Base-by-base conservation (phyloP, 805 yeast genomes). In the Ogataea ganodermae region DNA sequence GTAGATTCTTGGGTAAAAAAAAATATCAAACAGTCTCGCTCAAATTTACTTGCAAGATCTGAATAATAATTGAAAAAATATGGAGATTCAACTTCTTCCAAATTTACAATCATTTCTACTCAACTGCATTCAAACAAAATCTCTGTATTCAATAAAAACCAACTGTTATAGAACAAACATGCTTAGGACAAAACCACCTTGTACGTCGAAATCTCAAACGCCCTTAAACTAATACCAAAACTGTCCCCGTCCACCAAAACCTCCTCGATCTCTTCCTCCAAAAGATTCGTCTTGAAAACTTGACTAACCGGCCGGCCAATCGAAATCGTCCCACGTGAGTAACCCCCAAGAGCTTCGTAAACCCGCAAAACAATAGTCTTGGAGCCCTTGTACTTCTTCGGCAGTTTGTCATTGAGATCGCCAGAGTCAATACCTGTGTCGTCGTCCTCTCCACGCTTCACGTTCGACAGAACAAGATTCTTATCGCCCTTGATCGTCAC, bases 361-460 rank as follows among this genome's bases (percentile, higher is more conserved):
- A 89, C 76, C 57, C 98, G 79, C 24, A 87, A 71, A 21, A 91
- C 73, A 22, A 89, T 69, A 8, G 83, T 76, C 55, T 74, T 75
- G 42, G 71, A 67, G 7, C 76, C 78, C 27, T 63, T 59, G 44
- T 67, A 64, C 38, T 73, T 72, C 36, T 76, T 72, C 8, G 83
- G 79, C 27, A 61, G 62, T 8, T 44, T 36, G 7, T 31, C 32
- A 39, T 52, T 44, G n/a, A 52, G 21, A 56, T 61, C 59, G 3
- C 52, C 55, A 46, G 80, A 78, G 16, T 60, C 49, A 26, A 61
- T 57, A 16, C 54, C 62, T 6, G 69, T 58, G 63, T 92, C 97
- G 63, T 92, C 97, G 60, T 86, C 89, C 61, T 91, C 97, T 10
- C 89, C 90, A 57, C 98, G 79, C 69, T 94, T 94, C 41, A 94